Conservation (phyloP, 257 asterid species). For the Thymus mandschuricus region DNA sequence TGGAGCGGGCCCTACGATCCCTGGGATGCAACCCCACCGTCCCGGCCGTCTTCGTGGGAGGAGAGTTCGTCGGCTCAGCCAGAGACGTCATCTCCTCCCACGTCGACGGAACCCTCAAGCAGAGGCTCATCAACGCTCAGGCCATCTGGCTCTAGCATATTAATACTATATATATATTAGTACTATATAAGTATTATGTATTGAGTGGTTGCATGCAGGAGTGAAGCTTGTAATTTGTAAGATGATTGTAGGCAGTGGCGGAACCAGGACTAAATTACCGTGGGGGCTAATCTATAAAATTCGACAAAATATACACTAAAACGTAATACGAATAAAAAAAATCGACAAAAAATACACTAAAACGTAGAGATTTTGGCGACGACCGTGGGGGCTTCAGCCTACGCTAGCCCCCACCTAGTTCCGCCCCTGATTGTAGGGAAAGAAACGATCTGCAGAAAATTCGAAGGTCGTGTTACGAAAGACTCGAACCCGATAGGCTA, state of each 20-base stretch:
- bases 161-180: too few species aligned
- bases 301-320: too few species aligned
- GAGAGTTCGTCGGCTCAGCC: conserved; percentile 67
- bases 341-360: too few species aligned
- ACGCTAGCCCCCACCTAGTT: too few species aligned
- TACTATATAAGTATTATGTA: too few species aligned
- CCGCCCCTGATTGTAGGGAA: conserved; percentile 27
- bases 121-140: conserved; percentile 62
- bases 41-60: conserved; percentile 81
- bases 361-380: too few species aligned
- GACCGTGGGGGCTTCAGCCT: too few species aligned
- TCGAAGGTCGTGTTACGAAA: too few species aligned
- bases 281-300: too few species aligned
- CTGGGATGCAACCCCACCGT: conserved; percentile 75
- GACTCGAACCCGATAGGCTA: too few species aligned
- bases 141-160: conserved; percentile 76
- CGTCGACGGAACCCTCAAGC: conserved; percentile 73
- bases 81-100: conserved; percentile 68
- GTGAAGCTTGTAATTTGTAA: conserved; percentile 31
- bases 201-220: not conserved
- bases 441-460: not conserved
- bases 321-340: too few species aligned
- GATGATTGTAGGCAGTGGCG: conserved; percentile 26
- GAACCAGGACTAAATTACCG: too few species aligned
- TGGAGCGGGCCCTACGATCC: conserved; percentile 61